A percentile compares a stretch with the other conserved stretches of the same genome.
Conservation (phyloP, 352 stramenopile species). For the Phytophthora europaea region DNA sequence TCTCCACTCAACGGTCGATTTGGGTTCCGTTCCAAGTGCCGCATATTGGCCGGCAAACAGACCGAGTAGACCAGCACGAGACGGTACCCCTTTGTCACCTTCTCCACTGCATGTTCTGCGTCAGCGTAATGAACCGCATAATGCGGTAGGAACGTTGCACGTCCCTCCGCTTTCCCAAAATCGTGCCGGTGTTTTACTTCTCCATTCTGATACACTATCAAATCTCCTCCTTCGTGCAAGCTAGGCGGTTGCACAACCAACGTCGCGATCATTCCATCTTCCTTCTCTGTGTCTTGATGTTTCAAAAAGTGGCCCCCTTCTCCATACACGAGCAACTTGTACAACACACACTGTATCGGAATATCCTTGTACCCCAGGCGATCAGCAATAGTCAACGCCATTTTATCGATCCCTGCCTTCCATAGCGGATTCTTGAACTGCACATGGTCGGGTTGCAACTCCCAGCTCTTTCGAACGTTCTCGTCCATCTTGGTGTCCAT, state of each 20-base stretch:
- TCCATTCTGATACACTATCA: conserved; percentile 29
- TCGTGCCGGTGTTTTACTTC: conserved; percentile 23
- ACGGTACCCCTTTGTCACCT: conserved; percentile 32
- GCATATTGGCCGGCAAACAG: conserved; percentile 30
- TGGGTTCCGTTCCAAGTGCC: conserved; percentile 7
- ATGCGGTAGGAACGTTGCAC: conserved; percentile 17
- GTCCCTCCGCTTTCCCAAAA: conserved; percentile 28
- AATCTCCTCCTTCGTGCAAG: conserved; percentile 33
- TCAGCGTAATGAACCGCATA: conserved; percentile 43
- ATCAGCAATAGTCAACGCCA: conserved; percentile 7
- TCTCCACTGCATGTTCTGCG: conserved; percentile 28
- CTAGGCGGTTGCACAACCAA: conserved; percentile 35
- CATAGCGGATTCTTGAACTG: conserved; percentile 16
- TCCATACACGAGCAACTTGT: conserved; percentile 21
- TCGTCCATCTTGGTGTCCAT: conserved; percentile 20
- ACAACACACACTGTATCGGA: conserved; percentile 9
- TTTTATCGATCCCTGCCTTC: conserved; percentile 7
- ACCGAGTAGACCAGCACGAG: conserved; percentile 38
- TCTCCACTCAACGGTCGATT: conserved; percentile 4
- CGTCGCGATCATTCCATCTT: conserved; percentile 57
- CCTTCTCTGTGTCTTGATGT: conserved; percentile 64
- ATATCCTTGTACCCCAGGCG: conserved; percentile 16
- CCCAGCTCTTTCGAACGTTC: conserved; percentile 26
- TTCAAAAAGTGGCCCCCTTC: conserved; percentile 47
- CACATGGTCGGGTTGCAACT: conserved; percentile 10